Evolutionary conservation across 257 asterid genomes (phyloP).

Genomic region (Solanum commersonii): DNA sequence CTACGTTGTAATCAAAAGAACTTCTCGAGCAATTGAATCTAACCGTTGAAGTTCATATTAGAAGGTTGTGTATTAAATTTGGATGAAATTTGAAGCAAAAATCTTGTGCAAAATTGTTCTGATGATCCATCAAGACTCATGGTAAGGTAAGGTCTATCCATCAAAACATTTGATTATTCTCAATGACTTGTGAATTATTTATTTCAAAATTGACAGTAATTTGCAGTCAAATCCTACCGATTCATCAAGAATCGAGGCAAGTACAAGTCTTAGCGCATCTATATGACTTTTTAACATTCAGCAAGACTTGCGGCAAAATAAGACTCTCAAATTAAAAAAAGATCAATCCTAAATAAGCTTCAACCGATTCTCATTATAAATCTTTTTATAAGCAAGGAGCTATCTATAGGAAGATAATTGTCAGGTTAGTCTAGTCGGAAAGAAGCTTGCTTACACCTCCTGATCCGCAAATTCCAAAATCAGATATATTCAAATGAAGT

Average conservation of each 20-base stretch:
- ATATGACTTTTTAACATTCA: neutral
- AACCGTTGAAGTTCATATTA: neutral
- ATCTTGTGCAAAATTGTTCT: neutral
- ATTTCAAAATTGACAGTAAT: neutral
- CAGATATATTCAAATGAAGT: neutral
- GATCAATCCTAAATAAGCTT: neutral
- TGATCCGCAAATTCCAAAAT: neutral
- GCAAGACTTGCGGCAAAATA: too few species aligned
- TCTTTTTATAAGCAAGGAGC: neutral
- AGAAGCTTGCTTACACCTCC: neutral
- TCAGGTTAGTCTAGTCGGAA: neutral
- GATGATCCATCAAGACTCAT: neutral
- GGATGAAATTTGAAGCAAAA: neutral
- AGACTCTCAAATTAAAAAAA: too few species aligned
- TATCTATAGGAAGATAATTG: neutral
- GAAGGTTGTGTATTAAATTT: neutral
- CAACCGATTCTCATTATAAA: too few species aligned
- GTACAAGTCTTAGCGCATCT: neutral
- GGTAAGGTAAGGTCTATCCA: neutral
- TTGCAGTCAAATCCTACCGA: neutral
- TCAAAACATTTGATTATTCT: neutral
- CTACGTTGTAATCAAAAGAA: neutral
- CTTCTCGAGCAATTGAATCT: neutral
- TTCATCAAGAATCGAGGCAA: neutral
- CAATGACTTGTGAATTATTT: neutral